Base-by-base conservation (phyloP, 495 filamentous ascomycete genomes). In the Xanthoparmelia taractica region DNA sequence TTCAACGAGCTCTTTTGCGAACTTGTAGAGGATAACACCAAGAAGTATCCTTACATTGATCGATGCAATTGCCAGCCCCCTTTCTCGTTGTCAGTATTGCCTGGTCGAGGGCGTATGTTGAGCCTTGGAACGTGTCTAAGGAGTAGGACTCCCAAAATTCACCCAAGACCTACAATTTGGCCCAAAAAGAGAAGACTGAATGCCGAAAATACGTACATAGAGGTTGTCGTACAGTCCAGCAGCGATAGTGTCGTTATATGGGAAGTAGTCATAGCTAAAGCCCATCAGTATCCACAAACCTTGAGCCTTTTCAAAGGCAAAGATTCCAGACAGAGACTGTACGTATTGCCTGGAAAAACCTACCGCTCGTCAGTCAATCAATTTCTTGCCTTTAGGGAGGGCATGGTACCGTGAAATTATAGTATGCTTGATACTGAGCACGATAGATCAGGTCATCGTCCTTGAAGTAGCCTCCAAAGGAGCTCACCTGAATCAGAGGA, bases 1-100 rank as follows among this genome's bases (percentile, higher is more conserved):
- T 31, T n/a, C 15, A 33, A 52, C 11, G 27, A 31, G 48, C 5
- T 52, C 27, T 31, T 8, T 13, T 50, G 25, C 25, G 25, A 50
- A 5, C 4, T 29, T 12, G 17, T 50, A 29, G 15, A 17, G 27
- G 25, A 25, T 25, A 31, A 31, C 4, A n/a, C 48, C 13, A 52
- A 13, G 12, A 18, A 50, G 4, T 18, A 31, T 52, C 4, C 48
- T 52, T 33, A 52, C 48, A 79, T 63, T 75, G 74, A 61, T 88
- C 87, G 37, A 83, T 73, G 67, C 87, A 89, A 59, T 87, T 88
- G 7, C 83, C 85, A 0, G 76, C 69, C 54, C 74, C 75, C 50
- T 54, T 33, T 54, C 29, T 54, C 29, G 10, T 6, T 18, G 29
- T 54, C 29, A 54, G 29, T 54, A 33, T 54, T 20, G 50, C 29